Evolutionary conservation across 169 alveolate genomes (phyloP).

Genomic region (Blepharisma undulans): DNA sequence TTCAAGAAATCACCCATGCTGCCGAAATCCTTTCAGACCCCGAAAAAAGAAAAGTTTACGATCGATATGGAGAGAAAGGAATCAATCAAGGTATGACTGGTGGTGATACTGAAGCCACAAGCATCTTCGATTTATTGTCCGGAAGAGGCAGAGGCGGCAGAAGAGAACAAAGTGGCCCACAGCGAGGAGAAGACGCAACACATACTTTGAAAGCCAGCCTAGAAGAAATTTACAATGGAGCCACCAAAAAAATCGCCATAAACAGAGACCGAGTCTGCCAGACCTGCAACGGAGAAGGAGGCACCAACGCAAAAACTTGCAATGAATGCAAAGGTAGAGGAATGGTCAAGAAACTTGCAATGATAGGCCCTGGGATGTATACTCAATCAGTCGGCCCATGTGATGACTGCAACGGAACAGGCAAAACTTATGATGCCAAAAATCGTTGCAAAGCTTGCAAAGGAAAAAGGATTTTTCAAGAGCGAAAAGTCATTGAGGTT

Average conservation of each 20-base stretch:
- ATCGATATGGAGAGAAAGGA: conserved; percentile 97
- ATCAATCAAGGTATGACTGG: conserved; percentile 92
- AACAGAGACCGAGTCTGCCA: conserved; percentile 71
- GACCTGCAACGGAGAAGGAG: conserved; percentile 70
- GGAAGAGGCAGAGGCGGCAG: conserved; percentile 70
- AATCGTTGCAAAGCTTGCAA: conserved; percentile 71
- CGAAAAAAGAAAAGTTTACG: conserved; percentile 95
- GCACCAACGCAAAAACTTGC: conserved; percentile 55
- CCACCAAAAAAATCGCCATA: conserved; percentile 62
- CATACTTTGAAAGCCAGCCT: conserved; percentile 73
- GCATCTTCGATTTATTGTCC: conserved; percentile 64
- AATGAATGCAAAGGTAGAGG: conserved; percentile 80
- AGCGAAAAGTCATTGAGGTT: conserved; percentile 65
- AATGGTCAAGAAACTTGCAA: conserved; percentile 51
- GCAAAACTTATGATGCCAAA: conserved; percentile 51
- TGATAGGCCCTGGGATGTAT: conserved; percentile 74
- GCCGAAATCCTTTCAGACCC: conserved; percentile 96
- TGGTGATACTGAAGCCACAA: conserved; percentile 68
- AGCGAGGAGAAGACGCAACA: conserved; percentile 61
- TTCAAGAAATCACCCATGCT: conserved; percentile 95
- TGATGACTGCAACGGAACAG: conserved; percentile 74
- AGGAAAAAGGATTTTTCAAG: conserved; percentile 65
- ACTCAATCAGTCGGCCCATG: conserved; percentile 67
- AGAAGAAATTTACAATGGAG: conserved; percentile 85
- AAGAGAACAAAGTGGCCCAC: conserved; percentile 44